These are phyloP conservation scores for Cutaneotrichosporon sp. DNA, from an alignment of 1,284 basidiomycete species.

Conservation along the genomic window DNA sequence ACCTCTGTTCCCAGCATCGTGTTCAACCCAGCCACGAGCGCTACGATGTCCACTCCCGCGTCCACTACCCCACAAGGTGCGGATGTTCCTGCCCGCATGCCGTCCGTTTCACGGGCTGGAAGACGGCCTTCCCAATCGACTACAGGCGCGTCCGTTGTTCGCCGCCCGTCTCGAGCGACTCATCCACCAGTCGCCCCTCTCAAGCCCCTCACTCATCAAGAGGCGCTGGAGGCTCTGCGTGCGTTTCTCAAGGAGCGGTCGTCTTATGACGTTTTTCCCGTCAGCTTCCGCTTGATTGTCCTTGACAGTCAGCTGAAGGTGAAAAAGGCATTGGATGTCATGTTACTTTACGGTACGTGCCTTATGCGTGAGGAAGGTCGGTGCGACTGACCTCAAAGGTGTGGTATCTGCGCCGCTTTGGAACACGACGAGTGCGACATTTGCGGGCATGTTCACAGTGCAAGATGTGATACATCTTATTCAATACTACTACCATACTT, in stretches of 20 bases:
- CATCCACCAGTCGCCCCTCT: constrained; percentile 33
- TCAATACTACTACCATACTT: constrained; percentile 84
- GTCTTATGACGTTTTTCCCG: constrained; percentile 91
- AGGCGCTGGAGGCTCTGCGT: constrained; percentile 71
- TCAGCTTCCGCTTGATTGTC: constrained; percentile 92
- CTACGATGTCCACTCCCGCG: constrained; percentile 11
- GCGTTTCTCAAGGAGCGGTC: constrained; percentile 76
- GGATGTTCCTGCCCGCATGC: constrained; percentile 9
- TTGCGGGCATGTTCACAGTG: constrained; percentile 91
- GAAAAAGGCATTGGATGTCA: constrained; percentile 83
- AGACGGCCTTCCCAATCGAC: constrained; percentile 17
- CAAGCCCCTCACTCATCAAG: constrained; percentile 55
- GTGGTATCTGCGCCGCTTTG: constrained; percentile 98
- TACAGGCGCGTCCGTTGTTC: constrained; percentile 16
- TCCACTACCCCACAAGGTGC: not conserved
- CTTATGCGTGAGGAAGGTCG: not conserved
- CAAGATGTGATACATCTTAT: constrained; percentile 94
- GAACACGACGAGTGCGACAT: constrained; percentile 84
- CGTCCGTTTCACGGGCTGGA: constrained; percentile 13
- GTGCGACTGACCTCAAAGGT: constrained; percentile 53
- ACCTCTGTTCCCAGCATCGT: not conserved
- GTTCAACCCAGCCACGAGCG: too few species aligned
- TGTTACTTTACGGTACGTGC: constrained; percentile 74
- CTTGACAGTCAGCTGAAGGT: constrained; percentile 91
- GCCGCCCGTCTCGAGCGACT: constrained; percentile 37